Evolutionary conservation across 2,329 filamentous ascomycete species (phyloP), one percentile per base, ranked within the genome.

Genomic region (Pseudogymnoascus sp.): DNA sequence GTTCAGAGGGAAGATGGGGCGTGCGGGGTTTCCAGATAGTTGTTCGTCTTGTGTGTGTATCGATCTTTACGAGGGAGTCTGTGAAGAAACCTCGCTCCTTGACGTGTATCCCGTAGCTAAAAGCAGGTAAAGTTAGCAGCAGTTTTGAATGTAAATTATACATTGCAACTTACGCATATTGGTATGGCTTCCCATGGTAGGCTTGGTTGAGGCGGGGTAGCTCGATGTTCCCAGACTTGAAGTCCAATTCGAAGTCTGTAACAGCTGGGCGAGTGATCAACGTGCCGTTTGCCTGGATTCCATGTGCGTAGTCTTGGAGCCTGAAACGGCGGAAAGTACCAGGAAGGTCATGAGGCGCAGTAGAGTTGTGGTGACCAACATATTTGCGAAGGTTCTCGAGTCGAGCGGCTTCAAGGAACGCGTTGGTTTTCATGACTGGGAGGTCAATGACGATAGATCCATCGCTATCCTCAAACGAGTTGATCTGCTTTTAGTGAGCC

Each of bases 1-100:
- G 79, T 72, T 91, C 88, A 2, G 87, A 83, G 0, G 88, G 88
- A 0, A 85, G 86, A 68, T 90, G 86, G 0, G 82, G 85, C 1
- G 75, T 71, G 0, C 77, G 77, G 0, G 77, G 78, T 15, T 81
- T 77, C 88, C 88, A 90, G 64, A 82, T 76, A 3, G 81, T 64
- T 0, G 78, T 76, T 23, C 78, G 76, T 7, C 80, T 75, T 0
- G 81, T 86, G 7, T 75, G 68, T 3, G 83, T 77, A 70, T 90
- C 86, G 23, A 85, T 87, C 73, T 90, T 90, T 68, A 81, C 79
- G 23, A 90, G 76, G 0, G 78, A 79, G 67, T 90, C 87, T 60
- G 85, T 83, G 53, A 81, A 84, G 53, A 80, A 77, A 1, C 86
- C 84, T 9, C 82, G 80, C 65, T 80, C 2, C 79, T 70, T 17